phyloP scores from a whole-genome alignment of 306 rosid genomes.

The Medicago lupulina region DNA sequence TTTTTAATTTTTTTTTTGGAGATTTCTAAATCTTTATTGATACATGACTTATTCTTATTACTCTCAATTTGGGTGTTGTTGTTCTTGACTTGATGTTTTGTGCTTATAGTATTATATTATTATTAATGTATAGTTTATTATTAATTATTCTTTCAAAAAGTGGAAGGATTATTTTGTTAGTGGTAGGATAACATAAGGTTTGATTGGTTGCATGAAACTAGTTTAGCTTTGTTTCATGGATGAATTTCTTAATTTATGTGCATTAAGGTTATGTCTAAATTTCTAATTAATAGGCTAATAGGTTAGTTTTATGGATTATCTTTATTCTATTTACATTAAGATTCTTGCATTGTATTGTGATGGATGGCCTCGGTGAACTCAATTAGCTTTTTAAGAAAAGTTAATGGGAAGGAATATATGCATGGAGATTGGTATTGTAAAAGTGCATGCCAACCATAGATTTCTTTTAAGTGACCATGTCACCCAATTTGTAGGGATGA shows the following conservation, averaged over 20 bases:
- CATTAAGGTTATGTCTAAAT: not conserved
- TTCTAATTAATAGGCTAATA: not conserved
- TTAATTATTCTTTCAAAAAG: slow-evolving; percentile 31
- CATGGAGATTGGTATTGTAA: slow-evolving; percentile 55
- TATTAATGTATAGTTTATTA: not conserved
- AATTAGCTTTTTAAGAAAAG: slow-evolving; percentile 62
- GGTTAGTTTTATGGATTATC: slow-evolving; percentile 31
- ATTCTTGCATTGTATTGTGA: slow-evolving; percentile 53
- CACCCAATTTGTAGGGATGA: slow-evolving; percentile 51
- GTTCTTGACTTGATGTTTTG: not conserved
- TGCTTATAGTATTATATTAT: not conserved
- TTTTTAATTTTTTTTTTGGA: slow-evolving; percentile 3
- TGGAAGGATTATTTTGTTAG: slow-evolving; percentile 19
- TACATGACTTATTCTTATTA: not conserved
- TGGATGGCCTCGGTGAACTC: slow-evolving; percentile 56
- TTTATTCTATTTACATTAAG: slow-evolving; percentile 52
- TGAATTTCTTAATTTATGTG: not conserved
- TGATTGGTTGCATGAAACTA: slow-evolving; percentile 34
- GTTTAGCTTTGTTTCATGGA: slow-evolving; percentile 1
- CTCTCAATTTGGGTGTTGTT: not conserved
- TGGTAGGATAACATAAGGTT: slow-evolving; percentile 1
- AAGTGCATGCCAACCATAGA: slow-evolving; percentile 63
- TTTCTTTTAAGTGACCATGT: slow-evolving; percentile 46
- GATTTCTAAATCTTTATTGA: slow-evolving; percentile 3
- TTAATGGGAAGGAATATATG: slow-evolving; percentile 78